These are phyloP conservation scores for Calvatia gigantea DNA, from an alignment of 768 basidiomycete genomes.

Conservation along the genomic window DNA sequence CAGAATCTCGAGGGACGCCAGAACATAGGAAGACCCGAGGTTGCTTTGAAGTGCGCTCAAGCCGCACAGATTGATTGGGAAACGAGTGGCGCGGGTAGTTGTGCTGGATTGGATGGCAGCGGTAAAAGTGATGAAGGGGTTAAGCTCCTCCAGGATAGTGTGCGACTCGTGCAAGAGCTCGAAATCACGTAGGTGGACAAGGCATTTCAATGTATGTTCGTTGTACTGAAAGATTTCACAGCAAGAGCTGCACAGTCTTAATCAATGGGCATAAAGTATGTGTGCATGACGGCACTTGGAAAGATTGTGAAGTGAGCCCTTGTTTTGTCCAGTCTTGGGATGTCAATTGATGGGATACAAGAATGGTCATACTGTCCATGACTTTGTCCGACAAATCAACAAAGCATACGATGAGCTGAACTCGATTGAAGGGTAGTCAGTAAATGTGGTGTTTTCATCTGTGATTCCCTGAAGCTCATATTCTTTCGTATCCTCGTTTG, in stretches of 20 bases:
- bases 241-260: constrained; percentile 85
- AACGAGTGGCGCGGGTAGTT: constrained; percentile 47
- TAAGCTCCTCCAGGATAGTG: constrained; percentile 59
- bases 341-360: constrained; percentile 21
- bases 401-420: constrained; percentile 70
- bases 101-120: constrained; percentile 61
- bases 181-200: constrained; percentile 49
- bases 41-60: constrained; percentile 64
- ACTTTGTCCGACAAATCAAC: constrained; percentile 78
- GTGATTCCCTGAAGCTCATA: neutral
- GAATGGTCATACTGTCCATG: constrained; percentile 69
- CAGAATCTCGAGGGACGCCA: constrained; percentile 65
- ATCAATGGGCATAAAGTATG: constrained; percentile 69
- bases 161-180: constrained; percentile 36
- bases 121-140: constrained; percentile 63
- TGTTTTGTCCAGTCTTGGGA: neutral
- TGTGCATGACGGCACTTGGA: constrained; percentile 76
- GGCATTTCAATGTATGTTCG: neutral
- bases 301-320: constrained; percentile 63
- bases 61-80: constrained; percentile 69
- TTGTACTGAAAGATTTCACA: constrained; percentile 20
- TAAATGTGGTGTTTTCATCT: neutral
- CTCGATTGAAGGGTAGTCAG: constrained; percentile 4
- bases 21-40: constrained; percentile 61
- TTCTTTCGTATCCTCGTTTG: neutral